Evolutionary conservation across 2,329 filamentous ascomycete genomes (phyloP).

Genomic region (Xylariaceae sp.): DNA sequence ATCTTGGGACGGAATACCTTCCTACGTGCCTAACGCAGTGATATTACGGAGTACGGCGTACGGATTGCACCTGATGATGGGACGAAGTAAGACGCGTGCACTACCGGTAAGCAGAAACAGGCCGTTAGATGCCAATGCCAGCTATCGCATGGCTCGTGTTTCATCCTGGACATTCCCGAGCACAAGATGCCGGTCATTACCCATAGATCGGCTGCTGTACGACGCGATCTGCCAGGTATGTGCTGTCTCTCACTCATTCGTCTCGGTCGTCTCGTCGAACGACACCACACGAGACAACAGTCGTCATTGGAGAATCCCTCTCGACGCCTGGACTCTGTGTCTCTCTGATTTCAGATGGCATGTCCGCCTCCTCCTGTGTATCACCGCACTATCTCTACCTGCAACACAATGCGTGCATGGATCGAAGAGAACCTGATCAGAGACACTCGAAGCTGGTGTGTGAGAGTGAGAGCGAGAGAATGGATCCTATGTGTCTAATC

Average conservation of each 20-base stretch:
- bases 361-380: slow-evolving; percentile 4
- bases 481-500: neutral
- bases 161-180: slow-evolving; percentile 12
- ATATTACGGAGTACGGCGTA: neutral
- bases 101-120: neutral
- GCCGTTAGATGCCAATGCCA: neutral
- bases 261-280: slow-evolving; percentile 4
- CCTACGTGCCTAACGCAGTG: neutral
- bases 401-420: neutral
- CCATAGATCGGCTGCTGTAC: slow-evolving; percentile 12
- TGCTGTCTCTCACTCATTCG: slow-evolving; percentile 13
- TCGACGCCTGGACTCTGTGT: neutral
- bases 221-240: slow-evolving; percentile 11
- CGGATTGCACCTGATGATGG: too few relatives aligned
- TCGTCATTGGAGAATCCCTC: slow-evolving; percentile 1
- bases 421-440: neutral
- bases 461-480: neutral
- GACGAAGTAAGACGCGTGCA: too few relatives aligned
- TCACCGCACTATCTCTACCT: slow-evolving; percentile 7
- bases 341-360: slow-evolving; percentile 16
- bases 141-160: slow-evolving; percentile 13
- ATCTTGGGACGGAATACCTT: too few relatives aligned
- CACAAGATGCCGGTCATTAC: slow-evolving; percentile 7
- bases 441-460: neutral
- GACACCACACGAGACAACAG: slow-evolving; percentile 1